Base-by-base conservation (phyloP, 1,139 yeast species). In the Hansenula sp. region DNA sequence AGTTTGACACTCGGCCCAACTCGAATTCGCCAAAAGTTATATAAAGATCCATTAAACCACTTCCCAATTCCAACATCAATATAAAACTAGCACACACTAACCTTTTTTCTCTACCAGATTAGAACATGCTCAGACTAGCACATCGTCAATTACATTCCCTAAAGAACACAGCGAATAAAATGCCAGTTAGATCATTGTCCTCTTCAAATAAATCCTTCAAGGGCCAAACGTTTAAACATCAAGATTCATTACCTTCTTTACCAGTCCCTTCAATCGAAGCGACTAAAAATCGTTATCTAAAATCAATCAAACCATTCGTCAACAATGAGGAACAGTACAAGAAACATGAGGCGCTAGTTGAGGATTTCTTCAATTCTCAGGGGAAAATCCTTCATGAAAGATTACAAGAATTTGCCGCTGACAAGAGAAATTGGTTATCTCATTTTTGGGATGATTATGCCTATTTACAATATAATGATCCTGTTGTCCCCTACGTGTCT, bases 401-500 rank as follows among this genome's bases (percentile, higher is more conserved):
- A 53, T 74, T 93, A 45, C 61, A 67, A 36, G 70, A 75, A 27
- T 79, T 79, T 55, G 83, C 94, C 35, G 77, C 81, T 53, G 67
- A 61, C 45, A 70, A 66, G 43, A 83, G 88, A 62, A 93, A 93
- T 66, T 93, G 99, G 99, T 76, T 93, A 60, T 80, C 88, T 44
- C 85, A 80, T 49, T 89, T 85, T 76, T 93, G 99, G 99, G 96
- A 91, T 65, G 87, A 87, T 59, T 89, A 85, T 56, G 96, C 97
- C 29, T 93, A 93, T 67, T 72, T 93, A 72, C 81, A 87, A 35
- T 90, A 89, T 68, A 79, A 95, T 55, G 98, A 89, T 64, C 96
- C 98, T 0, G 88, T 93, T 21, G 89, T 88, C 29, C 98, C 98
- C 15, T 90, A 82, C 62, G 96, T 89, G 34, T 87, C 96, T 12